phyloP scores from a whole-genome alignment of 345 rosid species.

The Carallia brachiata region DNA sequence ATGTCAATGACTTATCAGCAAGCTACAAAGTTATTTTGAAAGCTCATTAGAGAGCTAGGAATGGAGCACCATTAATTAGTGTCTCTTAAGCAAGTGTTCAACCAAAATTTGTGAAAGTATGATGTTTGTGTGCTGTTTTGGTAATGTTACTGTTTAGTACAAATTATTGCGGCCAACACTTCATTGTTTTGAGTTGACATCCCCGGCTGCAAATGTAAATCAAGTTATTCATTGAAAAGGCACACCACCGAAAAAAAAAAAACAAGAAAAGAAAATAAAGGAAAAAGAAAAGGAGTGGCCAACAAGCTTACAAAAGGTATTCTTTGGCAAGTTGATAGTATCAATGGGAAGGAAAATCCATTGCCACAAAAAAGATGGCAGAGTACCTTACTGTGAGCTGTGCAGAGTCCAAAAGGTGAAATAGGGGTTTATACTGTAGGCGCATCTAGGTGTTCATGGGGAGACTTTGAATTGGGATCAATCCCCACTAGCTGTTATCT shows the following conservation, averaged over 20 bases:
- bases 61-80: no score
- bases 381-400: conserved; percentile 30
- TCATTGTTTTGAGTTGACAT: no score
- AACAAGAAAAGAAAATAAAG: neutral
- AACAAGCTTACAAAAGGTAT: conserved; percentile 26
- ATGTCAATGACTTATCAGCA: no score
- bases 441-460: conserved; percentile 27
- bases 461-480: conserved; percentile 31
- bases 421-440: conserved; percentile 15
- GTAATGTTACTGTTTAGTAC: no score
- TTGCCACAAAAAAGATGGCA: conserved; percentile 13
- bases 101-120: no score
- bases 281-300: conserved; percentile 8
- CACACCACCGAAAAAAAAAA: conserved; percentile 11
- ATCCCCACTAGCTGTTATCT: conserved; percentile 39
- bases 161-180: no score
- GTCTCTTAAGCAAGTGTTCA: no score
- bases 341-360: conserved; percentile 18
- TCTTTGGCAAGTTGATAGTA: conserved; percentile 37
- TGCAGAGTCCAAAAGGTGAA: conserved; percentile 14
- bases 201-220: no score
- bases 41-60: no score
- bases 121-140: no score
- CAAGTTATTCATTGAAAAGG: neutral
- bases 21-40: no score